phyloP scores from a whole-genome alignment of 768 basidiomycete species.

The Suillus decipiens region DNA sequence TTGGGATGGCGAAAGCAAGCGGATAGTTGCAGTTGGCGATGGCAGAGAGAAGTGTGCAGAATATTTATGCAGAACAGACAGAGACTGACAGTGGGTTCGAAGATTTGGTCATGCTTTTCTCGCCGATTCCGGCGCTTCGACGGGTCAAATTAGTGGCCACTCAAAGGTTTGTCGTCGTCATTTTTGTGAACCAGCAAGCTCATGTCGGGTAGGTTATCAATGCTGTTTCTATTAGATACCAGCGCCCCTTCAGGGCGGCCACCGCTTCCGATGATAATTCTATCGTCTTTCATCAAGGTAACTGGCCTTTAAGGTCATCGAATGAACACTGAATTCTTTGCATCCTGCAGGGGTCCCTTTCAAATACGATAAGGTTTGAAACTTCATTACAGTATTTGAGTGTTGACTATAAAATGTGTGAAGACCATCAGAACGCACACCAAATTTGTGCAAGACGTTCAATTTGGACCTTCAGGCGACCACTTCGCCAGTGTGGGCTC shows the following conservation, averaged over 20 bases:
- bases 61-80: background rate
- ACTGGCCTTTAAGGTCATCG: slow-evolving; percentile 3
- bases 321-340: slow-evolving; percentile 6
- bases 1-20: slow-evolving; percentile 96
- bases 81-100: background rate
- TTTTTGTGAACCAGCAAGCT: background rate
- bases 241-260: slow-evolving; percentile 88
- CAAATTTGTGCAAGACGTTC: slow-evolving; percentile 90
- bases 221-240: slow-evolving; percentile 83
- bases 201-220: slow-evolving; percentile 64
- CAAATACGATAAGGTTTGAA: slow-evolving; percentile 78
- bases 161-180: slow-evolving; percentile 58
- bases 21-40: slow-evolving; percentile 94
- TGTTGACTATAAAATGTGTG: background rate
- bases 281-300: slow-evolving; percentile 83
- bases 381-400: background rate
- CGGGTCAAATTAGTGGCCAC: slow-evolving; percentile 89
- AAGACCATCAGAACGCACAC: slow-evolving; percentile 87
- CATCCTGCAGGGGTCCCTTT: slow-evolving; percentile 66
- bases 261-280: slow-evolving; percentile 84
- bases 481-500: slow-evolving; percentile 88
- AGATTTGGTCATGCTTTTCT: slow-evolving; percentile 86
- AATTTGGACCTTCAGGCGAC: slow-evolving; percentile 79
- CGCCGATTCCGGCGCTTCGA: slow-evolving; percentile 80
- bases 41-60: slow-evolving; percentile 76